Percentiles rank a stretch among this genome's conserved stretches.
Conservation (phyloP, 2,329 filamentous ascomycete species). For the Clonostachys byssicola region DNA sequence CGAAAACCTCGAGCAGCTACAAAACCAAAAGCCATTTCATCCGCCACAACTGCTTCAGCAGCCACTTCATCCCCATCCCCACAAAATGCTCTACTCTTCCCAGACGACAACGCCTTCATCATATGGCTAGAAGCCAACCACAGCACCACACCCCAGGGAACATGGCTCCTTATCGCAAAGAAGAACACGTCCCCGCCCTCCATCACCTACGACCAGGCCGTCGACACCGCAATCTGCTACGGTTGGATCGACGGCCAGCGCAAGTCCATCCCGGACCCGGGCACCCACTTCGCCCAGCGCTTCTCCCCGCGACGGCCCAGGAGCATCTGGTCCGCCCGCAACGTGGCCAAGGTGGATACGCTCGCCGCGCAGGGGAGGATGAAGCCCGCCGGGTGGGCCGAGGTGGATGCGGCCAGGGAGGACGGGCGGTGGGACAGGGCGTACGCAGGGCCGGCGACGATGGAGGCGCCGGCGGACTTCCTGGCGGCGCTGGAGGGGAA, state of each 20-base stretch:
- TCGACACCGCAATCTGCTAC: conserved; percentile 53
- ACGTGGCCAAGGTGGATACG: conserved; percentile 44
- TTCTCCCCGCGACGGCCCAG: conserved; percentile 53
- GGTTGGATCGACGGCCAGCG: conserved; percentile 61
- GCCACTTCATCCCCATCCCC: not conserved
- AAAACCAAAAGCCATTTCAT: not conserved
- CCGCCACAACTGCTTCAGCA: not conserved
- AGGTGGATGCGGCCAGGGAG: conserved; percentile 48
- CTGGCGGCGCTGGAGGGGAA: conserved; percentile 25
- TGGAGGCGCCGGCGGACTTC: conserved; percentile 44
- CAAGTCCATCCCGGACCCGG: conserved; percentile 25
- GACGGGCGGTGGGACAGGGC: conserved; percentile 57
- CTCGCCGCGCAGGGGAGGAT: conserved; percentile 43
- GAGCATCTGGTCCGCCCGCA: conserved; percentile 57
- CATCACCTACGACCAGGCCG: conserved; percentile 44
- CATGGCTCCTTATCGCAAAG: conserved; percentile 46
- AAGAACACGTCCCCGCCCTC: conserved; percentile 40
- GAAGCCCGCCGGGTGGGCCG: conserved; percentile 37
- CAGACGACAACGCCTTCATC: conserved; percentile 20
- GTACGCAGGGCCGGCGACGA: conserved; percentile 44
- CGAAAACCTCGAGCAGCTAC: not conserved
- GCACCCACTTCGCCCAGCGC: conserved; percentile 44
- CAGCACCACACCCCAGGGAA: conserved; percentile 22
- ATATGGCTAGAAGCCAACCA: conserved; percentile 30
- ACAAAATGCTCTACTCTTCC: conserved; percentile 11